Base-by-base conservation (phyloP, 805 yeast species). In the Pichia californica region DNA sequence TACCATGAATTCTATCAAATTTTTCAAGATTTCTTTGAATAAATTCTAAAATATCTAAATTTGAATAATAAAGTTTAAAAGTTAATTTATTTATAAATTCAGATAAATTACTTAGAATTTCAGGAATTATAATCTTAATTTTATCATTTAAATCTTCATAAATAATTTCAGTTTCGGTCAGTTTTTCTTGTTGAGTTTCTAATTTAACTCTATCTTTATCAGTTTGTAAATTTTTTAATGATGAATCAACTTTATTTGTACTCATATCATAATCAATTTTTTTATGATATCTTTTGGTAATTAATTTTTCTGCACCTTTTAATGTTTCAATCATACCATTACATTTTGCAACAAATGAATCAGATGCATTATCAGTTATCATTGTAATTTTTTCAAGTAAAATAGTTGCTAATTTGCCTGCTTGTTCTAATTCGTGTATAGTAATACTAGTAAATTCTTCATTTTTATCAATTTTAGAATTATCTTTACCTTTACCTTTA, bases 41-140 rank as follows among this genome's bases (percentile, higher is more conserved):
- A 20, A 58, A 53, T 23, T 59, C 50, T 43, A 56, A 61, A 3
- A 68, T 58, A 15, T 67, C 70, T 19, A 54, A 29, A 38, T 74
- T 69, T 29, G 68, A 63, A 48, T 61, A 66, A 31, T 72, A 54
- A 1, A 68, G 41, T 48, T 68, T 62, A 38, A 66, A 57, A 1
- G 73, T 58, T 13, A 76, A 45, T 40, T 63, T 61, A 36, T 67
- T 72, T 10, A 75, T 56, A 46, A 74, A 75, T 50, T 76, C 82
- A 29, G 76, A 74, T 36, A 75, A 51, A 15, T 68, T 63, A 3
- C 63, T 58, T 37, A 73, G 53, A 4, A 68, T 64, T 49, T 73
- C 76, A 1, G 82, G 82, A 7, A 74, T 55, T 3, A 70, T 52
- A 4, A 66, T 36, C 38, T 63, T 64, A n/a, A 67, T 54, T 42